Conservation (phyloP, 78 protist species). For the Speleostelium caveatum region DNA sequence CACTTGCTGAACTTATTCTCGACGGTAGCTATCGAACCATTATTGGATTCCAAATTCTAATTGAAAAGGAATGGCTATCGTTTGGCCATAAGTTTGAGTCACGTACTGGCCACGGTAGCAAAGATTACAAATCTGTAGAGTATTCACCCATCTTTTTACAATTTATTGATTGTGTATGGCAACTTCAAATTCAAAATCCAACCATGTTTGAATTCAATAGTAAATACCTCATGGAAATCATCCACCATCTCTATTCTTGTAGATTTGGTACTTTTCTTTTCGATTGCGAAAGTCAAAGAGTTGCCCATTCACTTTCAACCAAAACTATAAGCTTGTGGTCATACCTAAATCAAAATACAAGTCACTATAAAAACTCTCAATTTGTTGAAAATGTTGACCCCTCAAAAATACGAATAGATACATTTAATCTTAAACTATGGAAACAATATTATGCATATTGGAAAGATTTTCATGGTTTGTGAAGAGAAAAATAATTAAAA, state of each 20-base stretch:
- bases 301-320: not conserved
- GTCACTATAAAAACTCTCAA: not conserved
- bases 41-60: constrained; percentile 87
- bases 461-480: constrained; percentile 33
- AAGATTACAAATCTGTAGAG: constrained; percentile 44
- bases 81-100: constrained; percentile 90
- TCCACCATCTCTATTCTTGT: constrained; percentile 66
- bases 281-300: constrained; percentile 52
- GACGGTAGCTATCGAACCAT: constrained; percentile 94
- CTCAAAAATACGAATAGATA: constrained; percentile 2
- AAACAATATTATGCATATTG: constrained; percentile 45
- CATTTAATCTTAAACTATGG: constrained; percentile 26
- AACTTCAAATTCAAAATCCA: constrained; percentile 62
- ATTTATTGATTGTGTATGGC: constrained; percentile 94
- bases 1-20: constrained; percentile 83
- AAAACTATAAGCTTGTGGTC: constrained; percentile 49
- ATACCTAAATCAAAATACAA: constrained; percentile 20
- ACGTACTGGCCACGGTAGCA: constrained; percentile 73
- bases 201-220: constrained; percentile 65
- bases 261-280: constrained; percentile 82
- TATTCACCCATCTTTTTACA: constrained; percentile 94
- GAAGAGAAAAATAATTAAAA: not conserved
- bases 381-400: not conserved
- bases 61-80: constrained; percentile 91
- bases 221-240: constrained; percentile 34